Evolutionary conservation across 805 yeast species (phyloP), one percentile per base, ranked within the genome.

Genomic region (Saccharomycopsis javanensis): DNA sequence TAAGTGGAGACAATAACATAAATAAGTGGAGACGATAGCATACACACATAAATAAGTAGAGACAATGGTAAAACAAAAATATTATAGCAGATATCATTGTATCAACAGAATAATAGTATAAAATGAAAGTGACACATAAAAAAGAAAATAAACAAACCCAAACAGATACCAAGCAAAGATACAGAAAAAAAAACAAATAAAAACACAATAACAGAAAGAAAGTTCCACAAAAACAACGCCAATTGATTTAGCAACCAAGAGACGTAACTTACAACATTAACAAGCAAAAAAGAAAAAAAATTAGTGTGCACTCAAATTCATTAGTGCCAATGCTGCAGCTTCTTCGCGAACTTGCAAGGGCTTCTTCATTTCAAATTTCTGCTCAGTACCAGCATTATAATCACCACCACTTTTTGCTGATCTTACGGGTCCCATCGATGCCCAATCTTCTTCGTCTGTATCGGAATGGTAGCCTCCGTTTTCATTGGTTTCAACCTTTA

Each of bases 401-500:
- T 50, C 30, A 18, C 20, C 16, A 56, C 34, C 6, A 16, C 57
- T n/a, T 11, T 27, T 20, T 16, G 61, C 60, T 35, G 23, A 15
- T 67, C 63, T 59, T 38, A 79, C 84, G 0, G 97, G 90, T 0
- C 97, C 97, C 55, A 91, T 85, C 0, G 89, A 72, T 61, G 83
- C 86, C 99, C 99, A 92, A 70, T 92, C 98, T 70, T 92, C 99
- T 67, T 92, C 98, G 69, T 92, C 99, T 0, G 99, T 92, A 65
- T 88, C 96, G 50, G 83, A 78, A 55, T 69, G 73, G 50, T 34
- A 15, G 25, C 16, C n/a, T 18, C 30, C 34, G 15, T 5, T 38
- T 6, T 42, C 48, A 8, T 42, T 16, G 16, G n/a, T 31, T 23
- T 20, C 18, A 13, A 34, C 28, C 5, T 28, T 25, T 27, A 38